Conservation (phyloP, 2,329 filamentous ascomycete species). For the Clonostachys sp. region DNA sequence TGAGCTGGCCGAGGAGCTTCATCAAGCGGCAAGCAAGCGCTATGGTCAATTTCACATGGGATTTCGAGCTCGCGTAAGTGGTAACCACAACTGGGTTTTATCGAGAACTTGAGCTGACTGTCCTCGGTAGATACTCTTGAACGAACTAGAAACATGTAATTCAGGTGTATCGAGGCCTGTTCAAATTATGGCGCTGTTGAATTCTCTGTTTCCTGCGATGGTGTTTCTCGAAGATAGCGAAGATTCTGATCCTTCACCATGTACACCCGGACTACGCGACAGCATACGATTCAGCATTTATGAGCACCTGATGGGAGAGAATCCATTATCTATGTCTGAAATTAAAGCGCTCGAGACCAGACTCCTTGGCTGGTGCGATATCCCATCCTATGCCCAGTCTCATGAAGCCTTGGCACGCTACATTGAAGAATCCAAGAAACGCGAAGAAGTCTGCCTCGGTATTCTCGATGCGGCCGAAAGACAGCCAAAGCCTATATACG, state of each 20-base stretch:
- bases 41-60: conserved; percentile 23
- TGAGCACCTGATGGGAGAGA: conserved; percentile 20
- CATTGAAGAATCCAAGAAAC: conserved; percentile 23
- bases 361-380: conserved; percentile 23
- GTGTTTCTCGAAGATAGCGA: conserved; percentile 11
- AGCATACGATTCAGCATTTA: conserved; percentile 27
- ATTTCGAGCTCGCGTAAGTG: conserved; percentile 22
- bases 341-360: conserved; percentile 18
- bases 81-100: background rate
- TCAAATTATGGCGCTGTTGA: conserved; percentile 24
- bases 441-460: conserved; percentile 14
- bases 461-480: conserved; percentile 1
- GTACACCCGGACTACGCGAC: conserved; percentile 21
- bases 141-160: conserved; percentile 8
- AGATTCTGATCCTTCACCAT: conserved; percentile 17
- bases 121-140: conserved; percentile 16
- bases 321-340: conserved; percentile 9
- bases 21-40: conserved; percentile 16
- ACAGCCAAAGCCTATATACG: background rate
- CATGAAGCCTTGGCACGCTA: conserved; percentile 21
- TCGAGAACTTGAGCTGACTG: background rate
- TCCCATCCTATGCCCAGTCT: conserved; percentile 18
- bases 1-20: conserved; percentile 18
- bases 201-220: conserved; percentile 24
- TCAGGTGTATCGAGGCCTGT: conserved; percentile 3